A percentile compares a stretch with the other conserved stretches of the same genome.
phyloP scores from a whole-genome alignment of 371 early-diverging fungal genomes.

The Apophysomyces elegans region DNA sequence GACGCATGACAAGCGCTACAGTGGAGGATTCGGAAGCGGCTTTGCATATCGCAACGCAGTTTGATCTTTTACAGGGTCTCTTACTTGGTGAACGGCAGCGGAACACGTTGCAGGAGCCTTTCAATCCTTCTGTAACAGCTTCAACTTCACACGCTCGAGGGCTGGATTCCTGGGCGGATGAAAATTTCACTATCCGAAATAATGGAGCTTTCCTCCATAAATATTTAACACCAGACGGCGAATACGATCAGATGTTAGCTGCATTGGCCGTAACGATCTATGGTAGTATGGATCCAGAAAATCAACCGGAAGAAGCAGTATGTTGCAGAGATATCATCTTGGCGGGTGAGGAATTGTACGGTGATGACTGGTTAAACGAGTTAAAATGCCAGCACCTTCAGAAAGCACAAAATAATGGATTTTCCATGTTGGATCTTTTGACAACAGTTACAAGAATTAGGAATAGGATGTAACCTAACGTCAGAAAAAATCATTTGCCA shows the following conservation, averaged over 20 bases:
- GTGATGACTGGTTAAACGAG: neutral
- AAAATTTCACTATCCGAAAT: neutral
- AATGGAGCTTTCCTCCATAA: neutral
- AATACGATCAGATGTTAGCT: slow-evolving; percentile 4
- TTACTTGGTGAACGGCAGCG: neutral
- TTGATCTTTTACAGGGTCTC: neutral
- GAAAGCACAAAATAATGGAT: neutral
- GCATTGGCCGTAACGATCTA: slow-evolving; percentile 1
- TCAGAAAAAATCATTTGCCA: too few species aligned
- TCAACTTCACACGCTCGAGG: neutral
- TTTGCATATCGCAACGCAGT: neutral
- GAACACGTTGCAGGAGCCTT: neutral
- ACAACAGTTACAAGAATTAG: slow-evolving; percentile 3
- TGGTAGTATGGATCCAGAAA: neutral
- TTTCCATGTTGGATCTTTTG: neutral
- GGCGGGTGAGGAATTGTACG: neutral
- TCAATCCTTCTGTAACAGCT: neutral
- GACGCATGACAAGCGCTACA: too few species aligned
- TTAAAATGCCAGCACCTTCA: slow-evolving; percentile 2
- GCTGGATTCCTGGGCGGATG: neutral
- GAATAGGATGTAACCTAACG: neutral
- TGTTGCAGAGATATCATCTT: slow-evolving; percentile 7
- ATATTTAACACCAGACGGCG: slow-evolving; percentile 1
- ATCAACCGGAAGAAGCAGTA: neutral
- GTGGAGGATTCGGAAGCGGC: neutral